phyloP scores from a whole-genome alignment of 345 rosid species.

The Eucalyptus tenuipes region DNA sequence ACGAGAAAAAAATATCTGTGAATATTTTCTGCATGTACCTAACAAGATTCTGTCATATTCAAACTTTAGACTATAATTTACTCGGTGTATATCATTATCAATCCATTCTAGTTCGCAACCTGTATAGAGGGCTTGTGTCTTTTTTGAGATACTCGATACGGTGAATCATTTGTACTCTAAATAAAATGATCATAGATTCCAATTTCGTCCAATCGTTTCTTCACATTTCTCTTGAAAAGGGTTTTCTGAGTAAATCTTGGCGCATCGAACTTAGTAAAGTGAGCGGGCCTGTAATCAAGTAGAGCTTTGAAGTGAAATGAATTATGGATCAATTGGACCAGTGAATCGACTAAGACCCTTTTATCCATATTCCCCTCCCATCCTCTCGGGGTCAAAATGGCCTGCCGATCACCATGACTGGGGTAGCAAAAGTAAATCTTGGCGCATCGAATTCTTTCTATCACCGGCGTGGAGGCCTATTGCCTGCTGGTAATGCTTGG shows the following conservation, averaged over 20 bases:
- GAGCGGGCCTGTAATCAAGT: not conserved
- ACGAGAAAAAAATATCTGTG: not conserved
- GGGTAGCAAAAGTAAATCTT: not conserved
- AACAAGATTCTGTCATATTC: not conserved
- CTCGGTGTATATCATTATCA: not conserved
- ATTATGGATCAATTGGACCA: not conserved
- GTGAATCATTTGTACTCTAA: not conserved
- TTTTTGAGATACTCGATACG: not conserved
- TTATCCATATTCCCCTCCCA: not conserved
- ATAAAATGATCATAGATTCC: not conserved
- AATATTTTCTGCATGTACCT: not conserved
- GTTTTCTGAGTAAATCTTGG: not conserved
- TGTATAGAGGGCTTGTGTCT: not conserved
- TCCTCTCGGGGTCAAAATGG: not conserved
- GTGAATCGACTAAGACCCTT: not conserved
- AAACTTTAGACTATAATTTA: not conserved
- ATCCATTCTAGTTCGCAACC: not conserved
- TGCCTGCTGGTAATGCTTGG: not conserved
- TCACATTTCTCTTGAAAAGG: not conserved
- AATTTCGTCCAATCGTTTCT: fast-evolving
- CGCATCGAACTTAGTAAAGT: not conserved
- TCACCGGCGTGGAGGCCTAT: not conserved
- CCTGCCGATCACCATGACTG: not conserved
- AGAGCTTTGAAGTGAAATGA: not conserved
- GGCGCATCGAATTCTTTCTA: not conserved